Evolutionary conservation across 1,284 basidiomycete genomes (phyloP), one percentile per base, ranked within the genome.

Genomic region (Garcileccinum viscosum): DNA sequence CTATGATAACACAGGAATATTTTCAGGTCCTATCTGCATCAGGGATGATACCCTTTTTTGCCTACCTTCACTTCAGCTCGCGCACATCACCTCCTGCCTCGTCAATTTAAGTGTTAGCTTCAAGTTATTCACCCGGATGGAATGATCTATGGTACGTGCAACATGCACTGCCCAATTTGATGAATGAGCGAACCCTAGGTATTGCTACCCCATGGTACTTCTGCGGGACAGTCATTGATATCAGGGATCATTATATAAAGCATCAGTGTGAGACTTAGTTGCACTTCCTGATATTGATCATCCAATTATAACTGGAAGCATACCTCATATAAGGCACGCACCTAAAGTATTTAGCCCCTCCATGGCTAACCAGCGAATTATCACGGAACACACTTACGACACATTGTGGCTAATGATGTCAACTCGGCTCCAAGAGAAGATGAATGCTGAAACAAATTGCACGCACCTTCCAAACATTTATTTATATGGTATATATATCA

Each of bases 11-110:
- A 32, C 61, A 30, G 50, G 17, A 7, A 2, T 63, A 3, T n/a
- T 37, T 6, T 33, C 38, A 53, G 58, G 44, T 61, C 47, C n/a
- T 24, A 58, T 64, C 30, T 35, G 35, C 50, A 63, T 15, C 32
- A 50, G 47, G 62, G 35, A 73, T 59, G 35, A 62, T 12, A 14
- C 5, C 15, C 50, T 71, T 66, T 42, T 68, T 69, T 62, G 60
- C 67, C 72, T 66, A 56, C 67, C 64, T 61, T 2, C 38, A 56
- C 42, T 38, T 19, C 35, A 61, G 27, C 63, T 56, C 64, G 61
- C 19, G 62, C 71, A 65, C 35, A 4, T 50, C 64, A 62, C 44
- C 37, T 27, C 14, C 24, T 19, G 24, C 22, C 30, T 19, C 5
- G 30, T 7, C n/a, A n/a, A 53, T 17, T 27, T 3, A 9, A 40